phyloP scores from a whole-genome alignment of 768 basidiomycete species.

The Suillus ampliporus region DNA sequence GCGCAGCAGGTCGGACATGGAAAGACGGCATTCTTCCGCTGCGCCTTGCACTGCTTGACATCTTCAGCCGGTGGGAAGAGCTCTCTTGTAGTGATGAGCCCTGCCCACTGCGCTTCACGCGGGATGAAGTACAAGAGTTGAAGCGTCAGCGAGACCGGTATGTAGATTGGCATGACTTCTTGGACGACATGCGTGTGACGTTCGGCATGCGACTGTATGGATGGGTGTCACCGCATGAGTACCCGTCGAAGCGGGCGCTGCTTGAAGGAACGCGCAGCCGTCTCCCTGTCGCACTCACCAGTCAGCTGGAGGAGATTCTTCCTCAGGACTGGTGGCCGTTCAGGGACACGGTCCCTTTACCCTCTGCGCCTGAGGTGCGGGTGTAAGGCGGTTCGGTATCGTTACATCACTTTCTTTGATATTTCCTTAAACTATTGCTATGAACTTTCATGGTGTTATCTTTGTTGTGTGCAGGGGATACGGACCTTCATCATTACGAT shows the following conservation, averaged over 20 bases:
- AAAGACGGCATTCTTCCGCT: slow-evolving; percentile 23
- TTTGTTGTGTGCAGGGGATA: slow-evolving; percentile 12
- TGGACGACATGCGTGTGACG: slow-evolving; percentile 18
- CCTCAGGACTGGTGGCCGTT: slow-evolving; percentile 25
- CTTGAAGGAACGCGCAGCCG: slow-evolving; percentile 18
- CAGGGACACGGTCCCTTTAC: slow-evolving; percentile 17
- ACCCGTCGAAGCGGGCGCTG: slow-evolving; percentile 18
- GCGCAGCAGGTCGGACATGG: slow-evolving; percentile 23
- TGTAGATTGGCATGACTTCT: slow-evolving; percentile 22
- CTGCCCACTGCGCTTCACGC: slow-evolving; percentile 22
- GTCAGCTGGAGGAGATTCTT: slow-evolving; percentile 18
- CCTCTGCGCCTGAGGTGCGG: slow-evolving; percentile 8
- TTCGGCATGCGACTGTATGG: slow-evolving; percentile 22
- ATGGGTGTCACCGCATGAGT: slow-evolving; percentile 22
- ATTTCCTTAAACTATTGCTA: neutral
- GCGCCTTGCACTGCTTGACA: slow-evolving; percentile 20
- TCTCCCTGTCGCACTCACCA: slow-evolving; percentile 19
- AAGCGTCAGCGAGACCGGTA: slow-evolving; percentile 20
- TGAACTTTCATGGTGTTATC: neutral
- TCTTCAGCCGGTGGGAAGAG: slow-evolving; percentile 17
- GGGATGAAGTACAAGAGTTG: slow-evolving; percentile 17
- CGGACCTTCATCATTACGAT: slow-evolving; percentile 15
- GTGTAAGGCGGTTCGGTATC: slow-evolving; percentile 8
- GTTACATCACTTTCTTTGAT: neutral
- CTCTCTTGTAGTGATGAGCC: slow-evolving; percentile 17